Conservation (phyloP, 148 eudicot genomes). For the Vaccinium corymbosum region DNA sequence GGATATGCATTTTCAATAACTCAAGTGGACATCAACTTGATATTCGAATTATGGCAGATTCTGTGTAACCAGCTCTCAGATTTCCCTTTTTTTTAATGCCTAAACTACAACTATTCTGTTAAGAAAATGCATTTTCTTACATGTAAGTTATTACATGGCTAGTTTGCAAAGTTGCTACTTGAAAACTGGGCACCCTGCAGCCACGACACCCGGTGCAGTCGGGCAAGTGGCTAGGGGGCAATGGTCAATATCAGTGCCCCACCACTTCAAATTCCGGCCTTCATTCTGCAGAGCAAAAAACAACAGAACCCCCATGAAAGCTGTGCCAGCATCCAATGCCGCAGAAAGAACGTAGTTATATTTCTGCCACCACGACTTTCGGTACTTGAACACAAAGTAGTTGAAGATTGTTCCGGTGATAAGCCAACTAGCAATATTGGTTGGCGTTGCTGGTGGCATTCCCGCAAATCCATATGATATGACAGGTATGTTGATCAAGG, state of each 20-base stretch:
- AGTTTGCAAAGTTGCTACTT: conserved; percentile 14
- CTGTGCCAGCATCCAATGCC: conserved; percentile 94
- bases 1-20: conserved; percentile 1
- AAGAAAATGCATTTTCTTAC: neutral
- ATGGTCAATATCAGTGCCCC: conserved; percentile 86
- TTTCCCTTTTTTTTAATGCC: neutral
- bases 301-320: conserved; percentile 89
- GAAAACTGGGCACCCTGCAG: conserved; percentile 70
- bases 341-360: conserved; percentile 93
- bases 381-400: conserved; percentile 79
- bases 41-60: neutral
- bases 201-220: conserved; percentile 76
- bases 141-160: neutral
- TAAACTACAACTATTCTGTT: neutral
- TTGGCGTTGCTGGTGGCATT: conserved; percentile 97
- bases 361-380: conserved; percentile 88
- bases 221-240: conserved; percentile 92
- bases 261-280: conserved; percentile 74
- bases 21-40: neutral
- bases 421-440: conserved; percentile 93
- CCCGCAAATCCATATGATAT: conserved; percentile 97
- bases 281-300: conserved; percentile 87
- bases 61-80: neutral
- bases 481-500: conserved; percentile 85
- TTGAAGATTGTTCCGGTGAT: conserved; percentile 78